A percentile compares a stretch with the other conserved stretches of the same genome.
Evolutionary conservation across 495 filamentous ascomycete species (phyloP).

Genomic region (Podospora anserina): DNA sequence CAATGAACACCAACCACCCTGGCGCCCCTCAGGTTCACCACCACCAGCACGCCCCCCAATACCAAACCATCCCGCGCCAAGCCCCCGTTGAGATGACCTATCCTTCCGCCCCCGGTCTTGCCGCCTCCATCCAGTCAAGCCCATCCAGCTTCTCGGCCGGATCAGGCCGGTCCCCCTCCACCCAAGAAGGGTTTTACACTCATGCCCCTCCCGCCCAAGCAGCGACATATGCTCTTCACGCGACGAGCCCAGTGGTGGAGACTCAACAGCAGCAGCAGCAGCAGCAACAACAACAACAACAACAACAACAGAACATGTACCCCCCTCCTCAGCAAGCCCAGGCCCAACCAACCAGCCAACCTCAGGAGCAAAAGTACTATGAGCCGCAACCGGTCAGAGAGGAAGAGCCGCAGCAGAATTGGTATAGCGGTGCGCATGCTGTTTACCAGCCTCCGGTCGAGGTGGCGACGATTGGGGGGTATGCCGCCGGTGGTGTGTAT

Average conservation of each 20-base stretch:
- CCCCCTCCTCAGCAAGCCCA: slow-evolving; percentile 22
- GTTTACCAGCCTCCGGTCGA: slow-evolving; percentile 44
- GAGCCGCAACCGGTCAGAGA: slow-evolving; percentile 33
- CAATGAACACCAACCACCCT: slow-evolving; percentile 48
- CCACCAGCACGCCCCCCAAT: slow-evolving; percentile 22
- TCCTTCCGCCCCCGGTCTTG: slow-evolving; percentile 29
- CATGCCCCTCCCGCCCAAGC: slow-evolving; percentile 40
- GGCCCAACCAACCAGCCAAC: slow-evolving; percentile 17
- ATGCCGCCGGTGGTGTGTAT: slow-evolving; percentile 31
- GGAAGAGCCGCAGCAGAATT: slow-evolving; percentile 33
- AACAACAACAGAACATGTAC: slow-evolving; percentile 25
- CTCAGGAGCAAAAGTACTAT: slow-evolving; percentile 22
- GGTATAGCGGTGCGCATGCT: slow-evolving; percentile 37
- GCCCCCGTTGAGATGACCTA: slow-evolving; percentile 42
- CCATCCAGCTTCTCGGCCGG: slow-evolving; percentile 51
- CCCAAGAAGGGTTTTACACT: slow-evolving; percentile 47
- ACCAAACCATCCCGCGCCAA: slow-evolving; percentile 47
- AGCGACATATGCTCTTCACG: slow-evolving; percentile 40
- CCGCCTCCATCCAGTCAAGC: slow-evolving; percentile 45
- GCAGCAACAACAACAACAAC: slow-evolving; percentile 28
- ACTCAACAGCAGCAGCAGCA: slow-evolving; percentile 17
- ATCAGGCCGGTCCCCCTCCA: slow-evolving; percentile 41
- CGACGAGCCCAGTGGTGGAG: slow-evolving; percentile 36
- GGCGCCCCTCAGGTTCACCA: background rate
- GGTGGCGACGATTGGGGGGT: slow-evolving; percentile 40